phyloP scores from a whole-genome alignment of 2,329 filamentous ascomycete species.

The Aspergillus sp. region DNA sequence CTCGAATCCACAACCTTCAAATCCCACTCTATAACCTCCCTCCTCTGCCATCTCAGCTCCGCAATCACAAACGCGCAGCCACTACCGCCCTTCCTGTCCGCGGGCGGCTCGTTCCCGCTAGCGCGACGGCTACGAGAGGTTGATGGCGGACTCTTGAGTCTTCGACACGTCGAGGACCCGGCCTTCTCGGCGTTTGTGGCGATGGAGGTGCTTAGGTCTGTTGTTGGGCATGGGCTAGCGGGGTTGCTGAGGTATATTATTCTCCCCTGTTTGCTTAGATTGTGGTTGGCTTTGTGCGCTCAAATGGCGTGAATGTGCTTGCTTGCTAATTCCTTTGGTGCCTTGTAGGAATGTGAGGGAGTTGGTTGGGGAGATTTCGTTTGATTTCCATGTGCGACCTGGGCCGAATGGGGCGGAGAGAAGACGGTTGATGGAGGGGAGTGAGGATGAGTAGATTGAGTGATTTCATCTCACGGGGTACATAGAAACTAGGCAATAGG shows the following conservation, averaged over 20 bases:
- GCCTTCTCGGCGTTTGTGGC: constrained; percentile 75
- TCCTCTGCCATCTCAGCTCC: constrained; percentile 70
- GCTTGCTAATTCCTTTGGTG: constrained; percentile 11
- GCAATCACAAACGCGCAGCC: constrained; percentile 67
- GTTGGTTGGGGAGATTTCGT: constrained; percentile 39
- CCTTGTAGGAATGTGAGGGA: constrained; percentile 32
- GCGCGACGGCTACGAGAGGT: constrained; percentile 61
- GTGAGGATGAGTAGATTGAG: background rate
- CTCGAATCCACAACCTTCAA: constrained; percentile 60
- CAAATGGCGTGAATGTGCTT: too few species aligned
- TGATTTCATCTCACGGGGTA: background rate
- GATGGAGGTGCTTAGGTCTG: constrained; percentile 60
- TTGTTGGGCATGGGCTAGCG: constrained; percentile 35
- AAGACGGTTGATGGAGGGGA: constrained; percentile 17
- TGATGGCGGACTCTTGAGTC: constrained; percentile 62
- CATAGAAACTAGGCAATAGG: background rate
- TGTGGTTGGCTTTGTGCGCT: background rate
- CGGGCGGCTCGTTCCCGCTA: constrained; percentile 65
- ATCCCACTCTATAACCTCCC: constrained; percentile 52
- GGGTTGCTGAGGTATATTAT: constrained; percentile 34
- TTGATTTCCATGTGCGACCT: constrained; percentile 29
- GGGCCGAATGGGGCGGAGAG: constrained; percentile 11
- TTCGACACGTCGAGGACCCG: constrained; percentile 68
- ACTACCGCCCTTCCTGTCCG: constrained; percentile 69
- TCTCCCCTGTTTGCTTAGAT: background rate